Base-by-base conservation (phyloP, 2,329 filamentous ascomycete genomes). In the Chrysoporthe deuterocubensis region DNA sequence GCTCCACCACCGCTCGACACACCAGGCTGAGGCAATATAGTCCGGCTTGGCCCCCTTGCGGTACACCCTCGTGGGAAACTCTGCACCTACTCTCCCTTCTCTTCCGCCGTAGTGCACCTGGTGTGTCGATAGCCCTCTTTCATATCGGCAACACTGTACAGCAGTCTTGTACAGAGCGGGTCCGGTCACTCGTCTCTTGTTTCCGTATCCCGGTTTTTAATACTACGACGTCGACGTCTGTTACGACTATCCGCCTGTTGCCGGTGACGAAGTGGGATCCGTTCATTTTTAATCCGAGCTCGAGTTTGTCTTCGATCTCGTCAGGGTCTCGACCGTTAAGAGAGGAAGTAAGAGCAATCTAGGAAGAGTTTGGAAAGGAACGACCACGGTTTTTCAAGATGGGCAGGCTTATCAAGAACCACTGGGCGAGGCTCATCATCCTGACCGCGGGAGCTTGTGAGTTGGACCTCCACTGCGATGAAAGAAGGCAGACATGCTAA, bases 331-430 rank as follows among this genome's bases (percentile, higher is more conserved):
- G 2, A 32, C 4, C 11, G 16, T 34, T 21, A 6, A 69, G 59
- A 64, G 18, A 57, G 42, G 65, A 60, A 66, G 63, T 52, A 42
- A 63, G 50, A 62, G 57, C 54, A 71, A 56, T n/a, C 59, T 58
- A 68, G 65, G 71, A 68, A 73, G 26, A 34, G 42, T 18, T 66
- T 34, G 69, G 66, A 69, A 61, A 69, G 46, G 66, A 67, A 58
- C 67, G 59, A 69, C 4, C n/a, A 61, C 7, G 16, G 18, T 37
- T 43, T 18, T 72, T 61, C 79, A 82, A 73, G 71, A 99, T 99
- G 96, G 96, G 96, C 80, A 96, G 91, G 82, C 90, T 99, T 78
- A 98, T 99, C 84, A 99, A 99, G 87, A 98, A 98, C 84, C 96
- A 99, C 84, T 97, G 93, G 93, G 96, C 94, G 74, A 91, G 96